Base-by-base conservation (phyloP, 2,329 filamentous ascomycete genomes). In the Tolypocladium ophioglossoides region DNA sequence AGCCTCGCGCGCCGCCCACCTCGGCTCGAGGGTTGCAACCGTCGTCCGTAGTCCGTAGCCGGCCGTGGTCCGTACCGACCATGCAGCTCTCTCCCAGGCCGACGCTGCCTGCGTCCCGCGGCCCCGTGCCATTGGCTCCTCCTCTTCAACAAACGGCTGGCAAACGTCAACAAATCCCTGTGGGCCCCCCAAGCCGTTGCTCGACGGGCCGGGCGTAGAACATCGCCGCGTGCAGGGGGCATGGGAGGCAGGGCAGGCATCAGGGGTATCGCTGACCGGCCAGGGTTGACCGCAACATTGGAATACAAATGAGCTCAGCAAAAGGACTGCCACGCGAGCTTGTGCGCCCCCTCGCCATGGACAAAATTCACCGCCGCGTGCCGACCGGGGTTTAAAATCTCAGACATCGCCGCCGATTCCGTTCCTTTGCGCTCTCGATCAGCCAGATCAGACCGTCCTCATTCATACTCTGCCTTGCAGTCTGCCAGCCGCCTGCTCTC, bases 251-350 rank as follows among this genome's bases (percentile, higher is more conserved):
- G 30, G 46, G 32, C 27, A 46, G 32, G 52, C 24, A 47, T 54
- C 54, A 55, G 54, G 54, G 54, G 50, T 46, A 16, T 52, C 39
- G 47, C 48, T 54, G 52, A 46, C 52, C 16, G 39, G 41, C 54
- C 38, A 35, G 53, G 39, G 52, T 53, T n/a, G 32, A 53, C 52
- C 51, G 32, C 51, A 53, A 47, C 48, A 44, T 51, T 47, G 30
- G 41, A 48, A 53, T n/a, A 20, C 34, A 32, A 52, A 50, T 48
- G 54, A 47, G 50, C 47, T 30, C 37, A 52, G 55, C 40, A 59
- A 56, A 56, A 53, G 52, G 51, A 53, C 51, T 56, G 56, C 58
- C 58, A 58, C 57, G 57, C 60, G 58, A 58, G 57, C 47, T 55
- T 53, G 52, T 50, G 57, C 54, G 50, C 48, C 52, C 53, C 39